These are phyloP conservation scores for Alternaria sp. DNA, from an alignment of 2,329 filamentous ascomycete species.

Conservation along the genomic window DNA sequence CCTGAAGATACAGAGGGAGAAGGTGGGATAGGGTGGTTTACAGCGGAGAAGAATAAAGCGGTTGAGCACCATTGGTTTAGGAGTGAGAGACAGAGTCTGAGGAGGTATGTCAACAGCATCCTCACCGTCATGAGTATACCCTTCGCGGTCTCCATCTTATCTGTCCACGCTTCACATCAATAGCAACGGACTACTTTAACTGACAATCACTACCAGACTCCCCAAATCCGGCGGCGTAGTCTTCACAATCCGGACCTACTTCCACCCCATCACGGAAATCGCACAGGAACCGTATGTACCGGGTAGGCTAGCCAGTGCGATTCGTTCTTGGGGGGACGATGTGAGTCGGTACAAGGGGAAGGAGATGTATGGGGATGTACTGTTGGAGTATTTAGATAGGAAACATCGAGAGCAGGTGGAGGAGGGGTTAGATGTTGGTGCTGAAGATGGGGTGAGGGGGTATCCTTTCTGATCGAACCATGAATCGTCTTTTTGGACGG, in stretches of 20 bases:
- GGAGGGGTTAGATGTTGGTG: slow-evolving; percentile 67
- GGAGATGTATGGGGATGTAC: slow-evolving; percentile 73
- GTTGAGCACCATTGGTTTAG: slow-evolving; percentile 79
- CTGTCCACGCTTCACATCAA: neutral
- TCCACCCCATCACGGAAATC: slow-evolving; percentile 74
- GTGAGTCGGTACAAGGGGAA: slow-evolving; percentile 79
- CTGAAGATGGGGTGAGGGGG: slow-evolving; percentile 65
- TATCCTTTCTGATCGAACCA: slow-evolving; percentile 63
- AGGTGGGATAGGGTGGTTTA: slow-evolving; percentile 66
- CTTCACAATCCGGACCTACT: slow-evolving; percentile 83
- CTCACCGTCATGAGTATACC: no score
- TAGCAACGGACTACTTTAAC: neutral
- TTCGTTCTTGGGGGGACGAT: slow-evolving; percentile 82
- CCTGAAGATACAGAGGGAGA: slow-evolving; percentile 65
- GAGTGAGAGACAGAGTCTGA: slow-evolving; percentile 74
- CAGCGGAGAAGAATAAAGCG: slow-evolving; percentile 72
- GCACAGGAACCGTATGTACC: slow-evolving; percentile 75
- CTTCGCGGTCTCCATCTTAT: neutral
- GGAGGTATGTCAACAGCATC: slow-evolving; percentile 51
- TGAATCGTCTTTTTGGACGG: neutral
- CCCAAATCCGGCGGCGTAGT: slow-evolving; percentile 58
- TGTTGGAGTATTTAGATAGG: slow-evolving; percentile 77
- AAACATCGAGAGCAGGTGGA: slow-evolving; percentile 76
- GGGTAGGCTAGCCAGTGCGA: slow-evolving; percentile 75
- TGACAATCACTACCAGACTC: slow-evolving; percentile 36